A percentile compares a stretch with the other conserved stretches of the same genome.
Evolutionary conservation across 164 flowering plant genomes (phyloP).

Genomic region (Vitis cinerea): DNA sequence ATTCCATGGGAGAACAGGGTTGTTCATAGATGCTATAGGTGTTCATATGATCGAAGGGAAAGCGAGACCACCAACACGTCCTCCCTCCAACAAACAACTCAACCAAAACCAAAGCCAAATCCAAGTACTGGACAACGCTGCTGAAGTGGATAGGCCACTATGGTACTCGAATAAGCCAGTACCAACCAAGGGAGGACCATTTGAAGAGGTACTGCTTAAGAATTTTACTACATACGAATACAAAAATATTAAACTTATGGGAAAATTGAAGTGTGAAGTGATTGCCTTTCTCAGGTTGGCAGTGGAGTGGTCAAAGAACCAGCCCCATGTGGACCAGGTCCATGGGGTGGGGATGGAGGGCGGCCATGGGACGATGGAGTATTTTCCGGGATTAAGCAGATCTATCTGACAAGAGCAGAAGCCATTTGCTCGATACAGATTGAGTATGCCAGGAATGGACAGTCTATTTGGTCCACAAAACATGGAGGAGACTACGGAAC

Average conservation of each 20-base stretch:
- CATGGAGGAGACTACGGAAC: conserved; percentile 63
- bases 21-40: conserved; percentile 71
- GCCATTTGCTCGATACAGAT: conserved; percentile 66
- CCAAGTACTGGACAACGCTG: background rate
- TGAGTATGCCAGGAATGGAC: conserved; percentile 76
- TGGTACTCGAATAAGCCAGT: conserved; percentile 47
- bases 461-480: conserved; percentile 66
- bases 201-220: conserved; percentile 42
- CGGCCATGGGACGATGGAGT: conserved; percentile 89
- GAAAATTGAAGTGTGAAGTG: background rate
- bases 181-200: conserved; percentile 26
- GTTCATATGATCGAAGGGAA: conserved; percentile 67
- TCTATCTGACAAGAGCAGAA: conserved; percentile 47
- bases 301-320: conserved; percentile 58
- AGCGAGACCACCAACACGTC: conserved; percentile 20
- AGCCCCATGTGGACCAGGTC: conserved; percentile 66
- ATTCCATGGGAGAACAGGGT: conserved; percentile 72
- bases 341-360: conserved; percentile 95
- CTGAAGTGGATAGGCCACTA: conserved; percentile 39
- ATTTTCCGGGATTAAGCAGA: conserved; percentile 66
- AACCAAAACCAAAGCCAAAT: conserved; percentile 1
- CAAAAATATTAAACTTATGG: background rate
- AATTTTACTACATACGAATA: background rate
- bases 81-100: conserved; percentile 15
- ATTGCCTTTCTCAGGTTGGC: conserved; percentile 30